Evolutionary conservation across 371 early-diverging fungal species (phyloP).

Genomic region (Apophysomyces ossiformis): DNA sequence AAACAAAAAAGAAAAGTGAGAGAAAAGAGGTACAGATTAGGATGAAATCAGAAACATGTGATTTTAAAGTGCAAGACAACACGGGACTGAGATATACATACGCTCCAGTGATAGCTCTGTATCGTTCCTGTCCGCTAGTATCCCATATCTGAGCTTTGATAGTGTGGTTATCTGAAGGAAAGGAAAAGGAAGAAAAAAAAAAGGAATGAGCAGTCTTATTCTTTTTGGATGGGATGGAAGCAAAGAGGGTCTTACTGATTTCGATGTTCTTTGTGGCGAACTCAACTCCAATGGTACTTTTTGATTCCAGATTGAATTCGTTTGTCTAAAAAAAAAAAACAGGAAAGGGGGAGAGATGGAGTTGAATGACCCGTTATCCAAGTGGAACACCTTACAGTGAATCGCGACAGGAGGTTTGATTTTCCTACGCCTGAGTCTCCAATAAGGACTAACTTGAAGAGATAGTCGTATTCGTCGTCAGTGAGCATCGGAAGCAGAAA

Average conservation of each 20-base stretch:
- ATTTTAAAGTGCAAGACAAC: no score
- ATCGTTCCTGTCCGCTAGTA: slow-evolving; percentile 85
- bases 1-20: background rate
- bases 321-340: slow-evolving; percentile 60
- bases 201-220: background rate
- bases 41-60: background rate
- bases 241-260: slow-evolving; percentile 26
- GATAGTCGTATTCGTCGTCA: slow-evolving; percentile 55
- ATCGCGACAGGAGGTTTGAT: slow-evolving; percentile 49
- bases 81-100: slow-evolving; percentile 32
- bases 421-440: slow-evolving; percentile 58
- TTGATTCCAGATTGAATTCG: slow-evolving; percentile 97
- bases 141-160: slow-evolving; percentile 94
- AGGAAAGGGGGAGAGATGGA: background rate
- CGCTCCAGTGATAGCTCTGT: slow-evolving; percentile 76
- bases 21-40: background rate
- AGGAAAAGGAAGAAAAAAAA: background rate
- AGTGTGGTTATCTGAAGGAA: slow-evolving; percentile 32
- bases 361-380: background rate
- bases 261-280: slow-evolving; percentile 70
- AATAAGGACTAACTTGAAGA: slow-evolving; percentile 56
- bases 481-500: slow-evolving; percentile 33
- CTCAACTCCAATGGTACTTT: slow-evolving; percentile 99
- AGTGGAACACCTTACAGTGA: slow-evolving; percentile 32
- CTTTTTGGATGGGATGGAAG: background rate